Conservation (phyloP, 2,329 filamentous ascomycete species). For the Drechslerella stenobrocha region DNA sequence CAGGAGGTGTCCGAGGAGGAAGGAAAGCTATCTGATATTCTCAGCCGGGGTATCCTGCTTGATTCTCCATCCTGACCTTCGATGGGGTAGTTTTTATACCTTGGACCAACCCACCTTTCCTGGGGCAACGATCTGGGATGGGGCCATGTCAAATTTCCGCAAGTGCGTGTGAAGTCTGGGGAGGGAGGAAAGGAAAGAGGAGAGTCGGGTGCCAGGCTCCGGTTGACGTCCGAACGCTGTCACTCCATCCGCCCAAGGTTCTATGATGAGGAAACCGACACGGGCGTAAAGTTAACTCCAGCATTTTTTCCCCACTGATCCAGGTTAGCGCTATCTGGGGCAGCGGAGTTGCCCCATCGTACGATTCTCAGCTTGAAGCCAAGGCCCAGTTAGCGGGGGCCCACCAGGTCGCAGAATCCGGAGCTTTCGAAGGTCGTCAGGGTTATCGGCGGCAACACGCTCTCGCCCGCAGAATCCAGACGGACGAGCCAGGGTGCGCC, state of each 20-base stretch:
- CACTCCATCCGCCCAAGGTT: neutral
- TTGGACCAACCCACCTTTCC: constrained; percentile 32
- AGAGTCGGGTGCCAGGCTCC: constrained; percentile 42
- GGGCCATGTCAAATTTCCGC: constrained; percentile 49
- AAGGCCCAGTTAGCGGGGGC: constrained; percentile 28
- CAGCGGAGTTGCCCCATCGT: constrained; percentile 27
- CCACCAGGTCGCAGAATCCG: constrained; percentile 37
- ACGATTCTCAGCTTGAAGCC: constrained; percentile 46
- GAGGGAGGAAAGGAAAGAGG: constrained; percentile 23
- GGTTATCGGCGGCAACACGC: constrained; percentile 40
- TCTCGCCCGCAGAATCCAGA: constrained; percentile 31
- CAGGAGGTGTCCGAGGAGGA: constrained; percentile 32
- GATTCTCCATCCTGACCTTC: constrained; percentile 38
- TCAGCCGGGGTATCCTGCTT: constrained; percentile 34
- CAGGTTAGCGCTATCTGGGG: constrained; percentile 36
- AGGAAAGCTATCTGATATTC: constrained; percentile 33
- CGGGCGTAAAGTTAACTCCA: constrained; percentile 30
- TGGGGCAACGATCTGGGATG: constrained; percentile 41
- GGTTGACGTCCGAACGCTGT: constrained; percentile 43
- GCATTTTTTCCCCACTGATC: constrained; percentile 39
- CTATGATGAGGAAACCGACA: neutral
- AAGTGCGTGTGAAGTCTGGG: constrained; percentile 35
- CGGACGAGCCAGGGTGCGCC: constrained; percentile 24
- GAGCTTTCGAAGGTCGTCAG: constrained; percentile 37
- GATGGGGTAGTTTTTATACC: constrained; percentile 34